Evolutionary conservation across 2,329 filamentous ascomycete genomes (phyloP).

Genomic region (Fusarium nanum): DNA sequence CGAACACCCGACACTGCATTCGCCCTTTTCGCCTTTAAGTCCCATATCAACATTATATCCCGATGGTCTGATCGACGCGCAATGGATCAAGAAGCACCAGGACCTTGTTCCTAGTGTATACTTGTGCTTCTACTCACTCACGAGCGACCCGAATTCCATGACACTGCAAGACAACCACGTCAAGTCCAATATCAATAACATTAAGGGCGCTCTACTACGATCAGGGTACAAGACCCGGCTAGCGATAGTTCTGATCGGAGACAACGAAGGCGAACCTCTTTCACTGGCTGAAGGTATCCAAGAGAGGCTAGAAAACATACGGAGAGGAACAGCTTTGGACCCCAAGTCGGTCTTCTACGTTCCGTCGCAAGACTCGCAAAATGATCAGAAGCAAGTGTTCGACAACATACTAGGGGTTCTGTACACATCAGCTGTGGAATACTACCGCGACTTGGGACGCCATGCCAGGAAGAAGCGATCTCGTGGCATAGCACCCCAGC

Average conservation of each 20-base stretch:
- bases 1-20: slow-evolving; percentile 76
- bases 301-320: slow-evolving; percentile 81
- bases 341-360: slow-evolving; percentile 88
- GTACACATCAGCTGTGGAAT: slow-evolving; percentile 82
- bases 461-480: slow-evolving; percentile 90
- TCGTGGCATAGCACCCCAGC: slow-evolving; percentile 79
- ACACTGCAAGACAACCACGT: slow-evolving; percentile 87
- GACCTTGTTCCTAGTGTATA: slow-evolving; percentile 82
- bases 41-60: slow-evolving; percentile 86
- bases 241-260: slow-evolving; percentile 69
- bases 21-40: slow-evolving; percentile 89
- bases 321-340: slow-evolving; percentile 82
- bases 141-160: slow-evolving; percentile 76
- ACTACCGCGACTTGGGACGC: slow-evolving; percentile 94
- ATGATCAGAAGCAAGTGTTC: slow-evolving; percentile 79
- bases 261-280: slow-evolving; percentile 44
- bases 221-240: slow-evolving; percentile 84
- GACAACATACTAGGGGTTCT: slow-evolving; percentile 78
- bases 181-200: slow-evolving; percentile 84
- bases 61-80: slow-evolving; percentile 84
- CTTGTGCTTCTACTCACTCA: slow-evolving; percentile 83
- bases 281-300: slow-evolving; percentile 72
- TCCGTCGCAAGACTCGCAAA: slow-evolving; percentile 75
- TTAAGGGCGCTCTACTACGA: slow-evolving; percentile 73
- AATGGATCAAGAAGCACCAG: slow-evolving; percentile 92